Evolutionary conservation across 139 green algal species (phyloP), one percentile per base, ranked within the genome.

Genomic region (Helicosporidium sp.): DNA sequence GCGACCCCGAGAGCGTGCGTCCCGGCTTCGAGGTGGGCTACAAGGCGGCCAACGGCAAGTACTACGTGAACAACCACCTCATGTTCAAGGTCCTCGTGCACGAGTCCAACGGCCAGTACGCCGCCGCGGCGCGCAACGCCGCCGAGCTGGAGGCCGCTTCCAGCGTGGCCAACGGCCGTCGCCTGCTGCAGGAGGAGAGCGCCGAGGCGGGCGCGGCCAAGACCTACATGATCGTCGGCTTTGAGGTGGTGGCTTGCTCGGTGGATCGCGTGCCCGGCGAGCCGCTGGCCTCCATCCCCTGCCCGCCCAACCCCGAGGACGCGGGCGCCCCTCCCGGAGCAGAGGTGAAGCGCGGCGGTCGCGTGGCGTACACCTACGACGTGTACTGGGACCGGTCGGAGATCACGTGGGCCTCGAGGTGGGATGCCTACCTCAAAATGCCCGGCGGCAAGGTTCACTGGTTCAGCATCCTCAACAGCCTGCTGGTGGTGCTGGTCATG

Each of bases 401-500:
- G 18, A 83, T 87, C 43, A 68, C 73, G 46, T 96, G 87, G 87
- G 74, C 80, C 7, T 78, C 60, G 1, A 76, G 87, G 28, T 96
- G 87, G 87, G 87, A 96, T 53, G 74, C 82, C 2, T 96, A 95
- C 60, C 77, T 96, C 57, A 71, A 76, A 45, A 94, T 95, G 84
- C 78, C 79, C 3, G 80, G 78, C 12, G 82, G 82, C 49, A 45
- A 61, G 48, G 72, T 94, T 27, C 86, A 96, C 72, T 96, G 87
- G 87, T 93, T 94, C 69, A 79, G 62, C 59, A 94, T 96, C 66
- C 54, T 94, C 19, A 95, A 96, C 76, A 77, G 55, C n/a, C 46
- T 92, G 46, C 77, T 94, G 61, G 82, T 96, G 23, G 78, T 94
- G 45, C 47, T 91, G 49, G 83, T 94, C 42, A 91, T 96, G 77